These are phyloP conservation scores for Pichia gijzeniarum DNA, from an alignment of 805 yeast species.

Conservation along the genomic window DNA sequence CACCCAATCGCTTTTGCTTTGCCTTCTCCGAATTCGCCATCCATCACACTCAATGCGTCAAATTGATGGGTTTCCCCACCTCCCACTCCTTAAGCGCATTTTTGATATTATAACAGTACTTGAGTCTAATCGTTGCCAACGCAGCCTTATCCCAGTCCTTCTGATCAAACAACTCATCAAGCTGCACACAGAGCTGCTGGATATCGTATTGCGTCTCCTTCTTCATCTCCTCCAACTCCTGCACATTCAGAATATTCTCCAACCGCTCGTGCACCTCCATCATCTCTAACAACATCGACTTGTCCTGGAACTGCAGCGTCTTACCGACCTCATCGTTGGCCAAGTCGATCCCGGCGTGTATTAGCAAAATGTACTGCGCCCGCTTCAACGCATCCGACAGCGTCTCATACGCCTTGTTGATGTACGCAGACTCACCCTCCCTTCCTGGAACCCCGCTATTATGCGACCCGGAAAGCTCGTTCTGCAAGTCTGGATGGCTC, in stretches of 20 bases:
- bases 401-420: conserved; percentile 75
- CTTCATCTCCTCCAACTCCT: conserved; percentile 49
- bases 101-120: conserved; percentile 78
- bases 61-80: conserved; percentile 55
- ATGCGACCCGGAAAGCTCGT: conserved; percentile 6
- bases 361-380: conserved; percentile 50
- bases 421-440: conserved; percentile 36
- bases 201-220: conserved; percentile 55
- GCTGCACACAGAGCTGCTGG: conserved; percentile 33
- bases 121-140: conserved; percentile 60
- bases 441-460: conserved; percentile 1
- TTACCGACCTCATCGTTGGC: conserved; percentile 50
- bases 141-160: conserved; percentile 56
- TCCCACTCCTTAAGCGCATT: conserved; percentile 75
- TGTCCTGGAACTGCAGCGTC: conserved; percentile 32
- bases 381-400: conserved; percentile 65
- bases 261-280: conserved; percentile 80
- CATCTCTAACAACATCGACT: conserved; percentile 63
- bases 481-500: conserved; percentile 70
- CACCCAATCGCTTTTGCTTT: too few species aligned
- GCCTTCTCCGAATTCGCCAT: too few species aligned
- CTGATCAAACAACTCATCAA: conserved; percentile 41
- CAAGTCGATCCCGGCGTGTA: conserved; percentile 45
- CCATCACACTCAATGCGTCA: conserved; percentile 44
- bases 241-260: conserved; percentile 54